These are phyloP conservation scores for Kokia cookei DNA, from an alignment of 441 rosid species.

Conservation along the genomic window DNA sequence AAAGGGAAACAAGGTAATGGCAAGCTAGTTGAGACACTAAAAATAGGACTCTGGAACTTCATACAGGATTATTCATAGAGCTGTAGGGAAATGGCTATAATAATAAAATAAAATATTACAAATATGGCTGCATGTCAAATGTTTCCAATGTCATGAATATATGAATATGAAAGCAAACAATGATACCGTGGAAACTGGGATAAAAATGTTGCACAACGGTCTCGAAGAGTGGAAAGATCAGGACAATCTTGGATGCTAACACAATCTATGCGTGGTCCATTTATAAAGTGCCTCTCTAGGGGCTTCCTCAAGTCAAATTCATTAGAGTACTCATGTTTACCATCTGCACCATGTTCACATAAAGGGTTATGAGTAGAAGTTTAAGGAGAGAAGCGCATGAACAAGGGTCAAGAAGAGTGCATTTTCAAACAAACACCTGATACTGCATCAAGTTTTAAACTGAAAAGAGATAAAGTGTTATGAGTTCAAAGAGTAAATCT, in stretches of 20 bases:
- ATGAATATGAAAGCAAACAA: conserved; percentile 7
- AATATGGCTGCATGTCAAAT: background rate
- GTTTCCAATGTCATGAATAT: background rate
- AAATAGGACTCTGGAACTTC: background rate
- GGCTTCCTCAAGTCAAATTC: conserved; percentile 96
- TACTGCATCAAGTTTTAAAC: background rate
- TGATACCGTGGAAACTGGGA: conserved; percentile 56
- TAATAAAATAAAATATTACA: background rate
- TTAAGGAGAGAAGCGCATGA: background rate
- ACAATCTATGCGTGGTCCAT: conserved; percentile 53
- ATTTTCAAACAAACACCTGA: background rate
- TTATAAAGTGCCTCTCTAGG: conserved; percentile 71
- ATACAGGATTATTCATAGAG: background rate
- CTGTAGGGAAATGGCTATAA: background rate
- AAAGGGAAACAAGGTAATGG: background rate
- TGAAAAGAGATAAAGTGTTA: background rate
- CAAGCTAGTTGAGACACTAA: background rate
- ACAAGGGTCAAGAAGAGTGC: background rate
- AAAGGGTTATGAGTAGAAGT: background rate
- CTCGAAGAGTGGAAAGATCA: conserved; percentile 44
- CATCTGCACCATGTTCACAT: conserved; percentile 37
- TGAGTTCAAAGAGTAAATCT: background rate
- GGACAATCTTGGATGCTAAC: conserved; percentile 55
- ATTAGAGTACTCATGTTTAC: conserved; percentile 54
- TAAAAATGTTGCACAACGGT: conserved; percentile 54